Base-by-base conservation (phyloP, 352 stramenopile genomes). In the Pelagophyceae sp. region DNA sequence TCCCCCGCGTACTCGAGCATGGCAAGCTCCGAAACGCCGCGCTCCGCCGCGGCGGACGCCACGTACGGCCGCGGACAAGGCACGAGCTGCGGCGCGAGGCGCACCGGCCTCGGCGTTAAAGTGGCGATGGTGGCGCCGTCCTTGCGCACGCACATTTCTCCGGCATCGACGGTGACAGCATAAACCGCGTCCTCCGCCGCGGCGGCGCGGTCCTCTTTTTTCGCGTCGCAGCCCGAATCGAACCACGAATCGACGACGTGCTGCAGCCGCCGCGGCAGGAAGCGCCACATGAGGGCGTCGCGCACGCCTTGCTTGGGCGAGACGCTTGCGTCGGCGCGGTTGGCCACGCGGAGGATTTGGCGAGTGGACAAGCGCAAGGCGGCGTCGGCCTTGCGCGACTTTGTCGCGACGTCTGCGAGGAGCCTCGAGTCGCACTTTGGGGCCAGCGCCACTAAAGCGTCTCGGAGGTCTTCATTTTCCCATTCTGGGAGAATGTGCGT, bases 31-130 rank as follows among this genome's bases (percentile, higher is more conserved):
- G 35, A 33, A 37, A 74, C 67, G 67, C 17, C 67, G 15, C 20
- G 20, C 67, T 74, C 67, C 20, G 67, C 67, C 38, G 67, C 67
- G 67, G 35, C 0, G 15, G 67, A 40, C 35, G 67, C 35, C 15
- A 74, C 67, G 67, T 74, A 74, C 17, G 6, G 3, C 67, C 35
- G 67, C 33, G 29, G 5, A 1, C 15, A 1, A 11, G 67, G 67
- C 35, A 74, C 67, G 67, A 74, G 67, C 67, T 74, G 35, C 5
- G 67, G 67, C 23, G 67, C 67, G 35, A 1, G 1, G 2, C 67
- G 20, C 2, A 1, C 35, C 58, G 58, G 23, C 58, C 58, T 11
- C 23, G 31, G 17, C 17, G 17, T 25, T 25, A 60, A 25, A 25
- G 17, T 60, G 17, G 50, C 50, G 50, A 60, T n/a, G n/a, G n/a